Evolutionary conservation across 306 rosid species (phyloP).

Genomic region (Sicyos edulis): DNA sequence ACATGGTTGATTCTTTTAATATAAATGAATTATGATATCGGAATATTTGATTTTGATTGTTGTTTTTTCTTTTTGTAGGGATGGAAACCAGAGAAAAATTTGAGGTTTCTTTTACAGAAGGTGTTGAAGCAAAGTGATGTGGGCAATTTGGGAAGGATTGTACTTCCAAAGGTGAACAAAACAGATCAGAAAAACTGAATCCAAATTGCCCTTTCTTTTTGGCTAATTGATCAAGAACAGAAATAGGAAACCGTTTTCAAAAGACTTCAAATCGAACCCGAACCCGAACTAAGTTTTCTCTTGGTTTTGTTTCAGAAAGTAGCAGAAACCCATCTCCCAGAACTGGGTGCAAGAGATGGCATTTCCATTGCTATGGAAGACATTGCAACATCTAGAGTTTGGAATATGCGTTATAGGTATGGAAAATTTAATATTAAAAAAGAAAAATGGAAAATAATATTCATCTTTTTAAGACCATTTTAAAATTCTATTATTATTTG

Average conservation of each 20-base stretch:
- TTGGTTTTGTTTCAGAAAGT: conserved; percentile 47
- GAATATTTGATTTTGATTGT: background rate
- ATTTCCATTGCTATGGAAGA: conserved; percentile 92
- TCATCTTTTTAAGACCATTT: no score
- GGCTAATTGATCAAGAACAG: no score
- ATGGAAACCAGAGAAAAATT: conserved; percentile 91
- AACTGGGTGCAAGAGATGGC: conserved; percentile 86
- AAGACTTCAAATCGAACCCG: background rate
- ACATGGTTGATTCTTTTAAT: no score
- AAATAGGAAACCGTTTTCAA: no score
- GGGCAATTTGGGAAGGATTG: conserved; percentile 93
- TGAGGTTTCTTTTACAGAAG: conserved; percentile 84
- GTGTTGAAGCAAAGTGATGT: conserved; percentile 99
- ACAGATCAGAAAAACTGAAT: no score
- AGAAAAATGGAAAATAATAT: no score
- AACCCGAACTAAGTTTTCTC: background rate
- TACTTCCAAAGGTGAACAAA: conserved; percentile 60
- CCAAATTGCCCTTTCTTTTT: no score
- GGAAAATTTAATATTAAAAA: no score
- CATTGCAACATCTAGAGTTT: conserved; percentile 80
- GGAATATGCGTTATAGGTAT: conserved; percentile 59
- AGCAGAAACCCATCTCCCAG: conserved; percentile 95
- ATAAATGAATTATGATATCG: no score
- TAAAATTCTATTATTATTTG: no score
- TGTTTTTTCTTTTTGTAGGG: conserved; percentile 34